phyloP scores from a whole-genome alignment of 1,139 yeast species.

The Pichia sp. region DNA sequence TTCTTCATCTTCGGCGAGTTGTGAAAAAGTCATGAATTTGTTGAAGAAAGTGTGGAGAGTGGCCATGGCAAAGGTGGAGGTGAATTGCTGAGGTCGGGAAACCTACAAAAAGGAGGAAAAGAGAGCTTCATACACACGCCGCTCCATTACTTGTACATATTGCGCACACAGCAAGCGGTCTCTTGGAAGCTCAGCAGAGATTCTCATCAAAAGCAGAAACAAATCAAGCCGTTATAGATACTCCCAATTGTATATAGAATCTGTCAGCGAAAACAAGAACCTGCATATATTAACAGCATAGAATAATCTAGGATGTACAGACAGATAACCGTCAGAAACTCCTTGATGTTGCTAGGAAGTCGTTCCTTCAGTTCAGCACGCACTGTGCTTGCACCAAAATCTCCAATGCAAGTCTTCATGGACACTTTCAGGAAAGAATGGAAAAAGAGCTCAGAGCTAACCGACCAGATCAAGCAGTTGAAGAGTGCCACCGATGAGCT shows the following conservation, averaged over 20 bases:
- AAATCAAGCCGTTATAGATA: background rate
- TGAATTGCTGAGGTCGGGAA: too few species aligned
- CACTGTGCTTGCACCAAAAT: conserved; percentile 36
- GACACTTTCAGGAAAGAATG: conserved; percentile 91
- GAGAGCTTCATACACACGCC: background rate
- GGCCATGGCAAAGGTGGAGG: background rate
- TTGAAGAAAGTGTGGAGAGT: background rate
- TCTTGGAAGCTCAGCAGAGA: background rate
- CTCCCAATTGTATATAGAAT: background rate
- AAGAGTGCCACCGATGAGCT: conserved; percentile 95
- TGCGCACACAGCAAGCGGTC: background rate
- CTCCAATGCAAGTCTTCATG: conserved; percentile 89
- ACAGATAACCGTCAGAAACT: conserved; percentile 6
- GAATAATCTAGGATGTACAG: conserved; percentile 10
- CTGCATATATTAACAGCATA: background rate
- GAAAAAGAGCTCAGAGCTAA: conserved; percentile 83
- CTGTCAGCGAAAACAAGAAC: background rate
- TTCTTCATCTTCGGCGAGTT: background rate
- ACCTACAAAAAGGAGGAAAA: too few species aligned
- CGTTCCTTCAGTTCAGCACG: conserved; percentile 11
- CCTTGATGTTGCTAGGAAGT: conserved; percentile 5
- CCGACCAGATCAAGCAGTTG: conserved; percentile 87
- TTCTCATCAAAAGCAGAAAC: background rate
- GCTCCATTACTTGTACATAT: background rate
- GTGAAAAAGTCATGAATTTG: background rate